A percentile compares a stretch with the other conserved stretches of the same genome.
These are phyloP conservation scores for Aspergillus biplanus DNA, from an alignment of 495 filamentous ascomycete genomes.

Conservation along the genomic window DNA sequence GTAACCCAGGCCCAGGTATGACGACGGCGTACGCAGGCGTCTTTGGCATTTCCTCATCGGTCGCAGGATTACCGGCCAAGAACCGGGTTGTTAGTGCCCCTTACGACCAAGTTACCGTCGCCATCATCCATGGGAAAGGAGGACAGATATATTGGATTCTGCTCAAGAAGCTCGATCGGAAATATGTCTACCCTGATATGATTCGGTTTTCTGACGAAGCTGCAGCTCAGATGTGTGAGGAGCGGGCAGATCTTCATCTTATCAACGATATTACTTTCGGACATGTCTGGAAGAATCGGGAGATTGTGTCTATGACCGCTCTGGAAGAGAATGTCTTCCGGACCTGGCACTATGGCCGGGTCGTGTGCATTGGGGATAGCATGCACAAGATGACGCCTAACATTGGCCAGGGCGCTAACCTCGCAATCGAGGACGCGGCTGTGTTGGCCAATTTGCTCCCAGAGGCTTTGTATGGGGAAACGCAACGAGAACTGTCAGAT, in stretches of 20 bases:
- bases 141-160: background rate
- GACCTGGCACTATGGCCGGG: constrained; percentile 26
- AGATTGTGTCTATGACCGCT: constrained; percentile 24
- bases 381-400: constrained; percentile 37
- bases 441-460: no score
- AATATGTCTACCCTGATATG: background rate
- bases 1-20: constrained; percentile 20
- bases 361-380: constrained; percentile 32
- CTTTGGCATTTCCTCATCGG: constrained; percentile 25
- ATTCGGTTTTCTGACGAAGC: background rate
- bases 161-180: background rate
- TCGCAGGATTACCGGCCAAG: background rate
- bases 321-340: constrained; percentile 30
- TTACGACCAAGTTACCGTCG: background rate
- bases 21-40: constrained; percentile 27
- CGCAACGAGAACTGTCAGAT: no score
- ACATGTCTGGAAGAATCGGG: constrained; percentile 22
- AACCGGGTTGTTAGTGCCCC: background rate
- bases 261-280: background rate
- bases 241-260: background rate
- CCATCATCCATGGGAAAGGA: background rate
- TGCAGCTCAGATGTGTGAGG: background rate
- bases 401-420: constrained; percentile 35
- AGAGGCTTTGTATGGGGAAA: no score
- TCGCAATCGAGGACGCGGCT: constrained; percentile 32